Evolutionary conservation across 139 green algal species (phyloP), one percentile per base, ranked within the genome.

Genomic region (Chlamydomonas sp.): DNA sequence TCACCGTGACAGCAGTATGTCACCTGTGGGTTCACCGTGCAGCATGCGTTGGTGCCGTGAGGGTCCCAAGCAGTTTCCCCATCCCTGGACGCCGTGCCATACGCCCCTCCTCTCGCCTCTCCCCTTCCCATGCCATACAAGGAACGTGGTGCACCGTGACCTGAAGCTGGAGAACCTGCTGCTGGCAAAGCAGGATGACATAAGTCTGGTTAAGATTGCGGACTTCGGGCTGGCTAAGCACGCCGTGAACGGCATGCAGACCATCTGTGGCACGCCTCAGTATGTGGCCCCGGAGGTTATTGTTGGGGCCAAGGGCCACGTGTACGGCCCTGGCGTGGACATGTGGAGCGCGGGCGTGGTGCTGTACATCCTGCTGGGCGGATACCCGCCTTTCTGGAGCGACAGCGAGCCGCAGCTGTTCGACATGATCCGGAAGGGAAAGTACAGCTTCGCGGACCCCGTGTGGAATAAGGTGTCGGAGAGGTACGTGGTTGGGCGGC

Each of bases 111-210:
- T 49, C 31, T 49, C 31, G 31, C 31, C 31, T 49, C 31, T 49
- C 31, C 12, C 77, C 5, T 31, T 49, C 14, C 2, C 16, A 61
- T 84, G 77, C 31, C 75, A 1, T 78, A 14, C 93, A 96, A 49
- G 94, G 63, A 92, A 92, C 16, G 93, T 98, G 14, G 93, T 95
- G 60, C 96, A 98, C 87, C 90, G 96, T 3, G 96, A 98, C 86
- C 90, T 99, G 10, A 99, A 99, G 94, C 94, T 99, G 75, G 97
- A 99, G 90, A 99, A 99, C 89, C 91, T 99, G 78, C 91, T 99
- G 81, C 90, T 99, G 64, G 84, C 92, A 0, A 87, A 80, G 2
- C 90, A 89, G 17, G 91, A 94, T 60, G 96, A 98, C 87, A 96
- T 97, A 77, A 92, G 87, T 60, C 85, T 86, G 14, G 81, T 86